phyloP scores from a whole-genome alignment of 1,284 basidiomycete genomes.

The Malassezia yamatoensis region DNA sequence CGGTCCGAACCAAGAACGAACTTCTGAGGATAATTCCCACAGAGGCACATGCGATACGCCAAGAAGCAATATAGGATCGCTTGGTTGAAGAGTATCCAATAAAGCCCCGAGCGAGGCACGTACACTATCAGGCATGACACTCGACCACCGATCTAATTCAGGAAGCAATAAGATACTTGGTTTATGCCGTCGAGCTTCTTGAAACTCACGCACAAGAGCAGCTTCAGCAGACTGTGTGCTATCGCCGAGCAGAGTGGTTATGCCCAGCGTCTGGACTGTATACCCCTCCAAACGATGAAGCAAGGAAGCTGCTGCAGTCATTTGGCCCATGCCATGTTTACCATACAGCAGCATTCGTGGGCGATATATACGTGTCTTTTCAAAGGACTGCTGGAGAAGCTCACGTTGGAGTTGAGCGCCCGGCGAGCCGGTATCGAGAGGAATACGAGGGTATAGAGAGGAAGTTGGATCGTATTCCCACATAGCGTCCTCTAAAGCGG shows the following conservation, averaged over 20 bases:
- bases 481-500: slow-evolving; percentile 77
- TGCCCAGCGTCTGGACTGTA: slow-evolving; percentile 83
- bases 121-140: slow-evolving; percentile 71
- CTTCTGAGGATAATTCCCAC: slow-evolving; percentile 65
- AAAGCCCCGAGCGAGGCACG: slow-evolving; percentile 76
- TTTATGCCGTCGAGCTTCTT: slow-evolving; percentile 93
- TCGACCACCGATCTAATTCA: slow-evolving; percentile 73
- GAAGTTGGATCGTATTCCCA: slow-evolving; percentile 57
- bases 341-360: slow-evolving; percentile 82
- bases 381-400: slow-evolving; percentile 60
- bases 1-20: slow-evolving; percentile 80
- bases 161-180: slow-evolving; percentile 93
- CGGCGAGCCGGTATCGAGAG: slow-evolving; percentile 4
- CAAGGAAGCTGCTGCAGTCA: slow-evolving; percentile 75
- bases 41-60: slow-evolving; percentile 74
- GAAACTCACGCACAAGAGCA: slow-evolving; percentile 86
- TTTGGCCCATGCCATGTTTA: slow-evolving; percentile 75
- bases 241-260: slow-evolving; percentile 79
- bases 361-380: slow-evolving; percentile 77
- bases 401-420: slow-evolving; percentile 38
- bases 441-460: slow-evolving; percentile 47
- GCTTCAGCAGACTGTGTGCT: slow-evolving; percentile 81
- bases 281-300: slow-evolving; percentile 91
- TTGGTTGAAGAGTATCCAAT: slow-evolving; percentile 77
- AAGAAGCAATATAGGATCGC: slow-evolving; percentile 81